Conservation (phyloP, 768 basidiomycete species). For the Suillus fuscotomentosus region DNA sequence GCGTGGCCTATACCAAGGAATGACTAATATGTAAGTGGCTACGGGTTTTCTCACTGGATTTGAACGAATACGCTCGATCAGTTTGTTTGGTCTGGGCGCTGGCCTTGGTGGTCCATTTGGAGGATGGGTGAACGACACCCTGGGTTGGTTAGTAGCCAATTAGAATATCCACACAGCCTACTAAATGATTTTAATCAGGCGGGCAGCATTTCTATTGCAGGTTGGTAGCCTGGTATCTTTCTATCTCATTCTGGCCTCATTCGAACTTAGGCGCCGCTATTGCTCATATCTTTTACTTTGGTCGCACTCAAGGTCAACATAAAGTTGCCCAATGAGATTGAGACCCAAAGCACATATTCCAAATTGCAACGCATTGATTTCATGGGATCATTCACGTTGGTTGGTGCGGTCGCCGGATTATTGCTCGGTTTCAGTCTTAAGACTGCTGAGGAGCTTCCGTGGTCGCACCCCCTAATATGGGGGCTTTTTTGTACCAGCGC, state of each 20-base stretch:
- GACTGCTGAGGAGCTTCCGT: conserved; percentile 73
- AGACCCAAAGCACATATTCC: conserved; percentile 54
- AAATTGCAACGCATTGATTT: conserved; percentile 83
- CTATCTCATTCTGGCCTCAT: conserved; percentile 11
- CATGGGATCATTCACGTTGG: conserved; percentile 79
- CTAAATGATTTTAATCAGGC: conserved; percentile 48
- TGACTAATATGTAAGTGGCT: conserved; percentile 75
- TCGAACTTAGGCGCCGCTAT: conserved; percentile 62
- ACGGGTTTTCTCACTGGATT: conserved; percentile 6
- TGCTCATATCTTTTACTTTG: conserved; percentile 67
- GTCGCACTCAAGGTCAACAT: conserved; percentile 81
- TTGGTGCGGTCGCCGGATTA: conserved; percentile 63
- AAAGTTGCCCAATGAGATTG: conserved; percentile 62
- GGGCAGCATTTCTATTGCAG: conserved; percentile 84
- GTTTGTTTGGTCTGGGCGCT: conserved; percentile 82
- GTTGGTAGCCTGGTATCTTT: conserved; percentile 36
- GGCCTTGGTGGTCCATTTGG: conserved; percentile 79
- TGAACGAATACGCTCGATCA: conserved; percentile 28
- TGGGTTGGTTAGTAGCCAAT: conserved; percentile 68
- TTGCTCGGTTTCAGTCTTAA: conserved; percentile 78
- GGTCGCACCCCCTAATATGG: conserved; percentile 71
- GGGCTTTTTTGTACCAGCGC: conserved; percentile 60
- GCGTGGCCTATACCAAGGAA: conserved; percentile 88
- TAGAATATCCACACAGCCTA: neutral
- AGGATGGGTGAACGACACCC: conserved; percentile 81